Conservation (phyloP, 2,329 filamentous ascomycete genomes). For the Geoglossum cookeanum region DNA sequence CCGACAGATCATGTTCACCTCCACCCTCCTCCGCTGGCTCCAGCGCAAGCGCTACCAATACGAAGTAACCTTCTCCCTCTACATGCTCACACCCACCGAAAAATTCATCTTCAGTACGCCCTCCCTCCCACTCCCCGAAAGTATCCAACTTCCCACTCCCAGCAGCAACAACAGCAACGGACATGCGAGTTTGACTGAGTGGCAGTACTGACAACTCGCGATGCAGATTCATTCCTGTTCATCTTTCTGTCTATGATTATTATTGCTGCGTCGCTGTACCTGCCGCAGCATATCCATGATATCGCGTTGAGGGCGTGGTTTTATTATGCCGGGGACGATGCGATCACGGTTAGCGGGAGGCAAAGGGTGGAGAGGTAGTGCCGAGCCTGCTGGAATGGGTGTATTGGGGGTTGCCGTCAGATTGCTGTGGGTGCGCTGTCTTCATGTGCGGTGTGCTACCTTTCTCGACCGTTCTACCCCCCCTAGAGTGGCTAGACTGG, state of each 20-base stretch:
- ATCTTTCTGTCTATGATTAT: slow-evolving; percentile 71
- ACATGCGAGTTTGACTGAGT: no score
- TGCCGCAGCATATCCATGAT: slow-evolving; percentile 73
- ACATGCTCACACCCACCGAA: slow-evolving; percentile 93
- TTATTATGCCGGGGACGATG: slow-evolving; percentile 72
- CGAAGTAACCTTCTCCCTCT: slow-evolving; percentile 88
- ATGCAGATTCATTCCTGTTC: slow-evolving; percentile 72
- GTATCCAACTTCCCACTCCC: no score
- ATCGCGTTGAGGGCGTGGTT: slow-evolving; percentile 79
- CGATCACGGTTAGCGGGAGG: not conserved
- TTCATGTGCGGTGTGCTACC: not conserved
- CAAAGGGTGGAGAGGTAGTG: not conserved
- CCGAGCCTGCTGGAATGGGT: not conserved
- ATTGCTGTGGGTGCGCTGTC: not conserved
- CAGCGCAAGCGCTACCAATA: slow-evolving; percentile 95
- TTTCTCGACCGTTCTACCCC: not conserved
- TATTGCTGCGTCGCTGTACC: slow-evolving; percentile 77
- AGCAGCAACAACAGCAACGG: no score
- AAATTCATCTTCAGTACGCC: slow-evolving; percentile 84
- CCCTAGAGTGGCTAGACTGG: not conserved
- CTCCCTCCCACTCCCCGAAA: not conserved
- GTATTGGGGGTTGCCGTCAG: not conserved
- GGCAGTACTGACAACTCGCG: not conserved
- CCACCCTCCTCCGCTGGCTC: slow-evolving; percentile 58
- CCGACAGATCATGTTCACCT: slow-evolving; percentile 15